A percentile compares a stretch with the other conserved stretches of the same genome.
These are phyloP conservation scores for Sclerotinia subarctica DNA, from an alignment of 2,329 filamentous ascomycete species.

Conservation along the genomic window DNA sequence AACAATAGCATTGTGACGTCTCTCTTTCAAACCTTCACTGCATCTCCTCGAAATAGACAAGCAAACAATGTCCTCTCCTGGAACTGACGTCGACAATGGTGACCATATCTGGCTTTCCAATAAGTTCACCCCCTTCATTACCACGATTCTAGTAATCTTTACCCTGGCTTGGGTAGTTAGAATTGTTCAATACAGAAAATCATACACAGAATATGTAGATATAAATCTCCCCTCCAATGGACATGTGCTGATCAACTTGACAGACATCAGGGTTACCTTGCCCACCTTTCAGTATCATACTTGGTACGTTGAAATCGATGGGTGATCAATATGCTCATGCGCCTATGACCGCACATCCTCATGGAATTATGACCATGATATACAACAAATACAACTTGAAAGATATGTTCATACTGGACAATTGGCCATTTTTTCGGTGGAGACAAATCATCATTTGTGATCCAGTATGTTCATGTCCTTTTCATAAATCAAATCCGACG, in stretches of 20 bases:
- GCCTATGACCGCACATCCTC: constrained; percentile 13
- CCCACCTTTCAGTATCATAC: constrained; percentile 14
- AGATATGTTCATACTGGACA: constrained; percentile 16
- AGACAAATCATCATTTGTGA: constrained; percentile 20
- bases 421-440: constrained; percentile 18
- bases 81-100: no score
- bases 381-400: constrained; percentile 12
- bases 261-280: constrained; percentile 11
- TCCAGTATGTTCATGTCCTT: constrained; percentile 3
- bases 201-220: constrained; percentile 10
- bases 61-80: background rate
- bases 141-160: background rate
- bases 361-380: constrained; percentile 21
- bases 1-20: no score
- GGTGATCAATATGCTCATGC: constrained; percentile 14
- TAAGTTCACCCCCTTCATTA: background rate
- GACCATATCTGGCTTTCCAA: background rate
- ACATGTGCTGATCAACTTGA: background rate
- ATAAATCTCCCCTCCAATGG: background rate
- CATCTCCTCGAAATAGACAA: background rate
- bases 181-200: constrained; percentile 9
- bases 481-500: background rate
- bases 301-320: constrained; percentile 12
- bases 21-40: background rate
- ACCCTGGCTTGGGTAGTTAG: background rate